Evolutionary conservation across 208 protist genomes (phyloP).

Genomic region (Leishmania martiniquensis): DNA sequence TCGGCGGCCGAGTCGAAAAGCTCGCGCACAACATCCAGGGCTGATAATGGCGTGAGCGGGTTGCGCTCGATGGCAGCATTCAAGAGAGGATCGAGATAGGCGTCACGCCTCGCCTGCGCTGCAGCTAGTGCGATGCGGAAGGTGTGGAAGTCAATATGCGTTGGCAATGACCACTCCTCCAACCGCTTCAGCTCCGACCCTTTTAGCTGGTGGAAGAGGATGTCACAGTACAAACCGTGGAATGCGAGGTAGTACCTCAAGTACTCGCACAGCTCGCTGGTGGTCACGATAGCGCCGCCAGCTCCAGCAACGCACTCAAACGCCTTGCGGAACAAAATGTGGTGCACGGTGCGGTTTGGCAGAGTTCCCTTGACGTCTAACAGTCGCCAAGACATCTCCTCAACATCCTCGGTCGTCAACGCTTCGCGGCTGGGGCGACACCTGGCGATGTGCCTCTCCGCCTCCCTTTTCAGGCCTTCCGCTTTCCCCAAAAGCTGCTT

Average conservation of each 20-base stretch:
- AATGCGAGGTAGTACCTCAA: constrained; percentile 33
- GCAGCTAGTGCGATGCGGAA: not conserved
- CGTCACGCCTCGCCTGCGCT: constrained; percentile 10
- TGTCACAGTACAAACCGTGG: constrained; percentile 41
- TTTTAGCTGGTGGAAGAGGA: constrained; percentile 21
- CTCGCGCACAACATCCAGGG: constrained; percentile 4
- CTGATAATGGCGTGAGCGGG: not conserved
- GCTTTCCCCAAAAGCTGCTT: constrained; percentile 20
- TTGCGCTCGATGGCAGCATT: not conserved
- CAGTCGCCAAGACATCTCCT: constrained; percentile 30
- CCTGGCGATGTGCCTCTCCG: constrained; percentile 29
- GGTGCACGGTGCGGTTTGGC: constrained; percentile 37
- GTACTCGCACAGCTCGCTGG: constrained; percentile 28
- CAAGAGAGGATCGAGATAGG: not conserved
- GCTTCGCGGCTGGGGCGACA: constrained; percentile 21
- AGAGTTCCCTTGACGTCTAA: constrained; percentile 35
- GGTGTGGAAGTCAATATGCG: constrained; percentile 11
- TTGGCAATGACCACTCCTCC: constrained; percentile 15
- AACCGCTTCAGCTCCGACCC: not conserved
- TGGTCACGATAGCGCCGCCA: constrained; percentile 17
- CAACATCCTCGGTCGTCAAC: constrained; percentile 24
- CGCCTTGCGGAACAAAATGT: constrained; percentile 34
- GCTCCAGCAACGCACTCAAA: constrained; percentile 23
- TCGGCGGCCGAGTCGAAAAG: not conserved
- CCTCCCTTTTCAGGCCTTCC: constrained; percentile 23